phyloP scores from a whole-genome alignment of 2,329 filamentous ascomycete species.

The Neoarthrinium moseri region DNA sequence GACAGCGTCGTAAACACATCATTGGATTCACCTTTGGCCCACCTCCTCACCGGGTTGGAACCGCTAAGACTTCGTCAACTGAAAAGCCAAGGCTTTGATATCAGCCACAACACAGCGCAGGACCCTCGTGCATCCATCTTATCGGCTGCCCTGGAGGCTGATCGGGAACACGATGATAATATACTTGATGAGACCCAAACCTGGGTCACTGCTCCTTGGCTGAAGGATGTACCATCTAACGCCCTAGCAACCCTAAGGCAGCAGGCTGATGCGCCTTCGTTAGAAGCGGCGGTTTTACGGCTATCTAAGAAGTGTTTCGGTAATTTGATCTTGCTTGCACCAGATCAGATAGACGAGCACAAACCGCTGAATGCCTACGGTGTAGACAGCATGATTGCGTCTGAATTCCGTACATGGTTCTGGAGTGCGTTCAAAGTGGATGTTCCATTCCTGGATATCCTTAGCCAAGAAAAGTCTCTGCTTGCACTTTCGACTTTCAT shows the following conservation, averaged over 20 bases:
- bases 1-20: conserved; percentile 20
- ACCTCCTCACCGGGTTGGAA: conserved; percentile 22
- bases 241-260: conserved; percentile 11
- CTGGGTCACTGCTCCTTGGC: not conserved
- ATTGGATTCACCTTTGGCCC: too few species aligned
- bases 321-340: conserved; percentile 11
- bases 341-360: conserved; percentile 13
- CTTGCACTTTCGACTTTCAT: too few species aligned
- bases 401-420: conserved; percentile 33
- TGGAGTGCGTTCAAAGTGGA: conserved; percentile 29
- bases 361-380: conserved; percentile 23
- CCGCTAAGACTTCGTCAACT: conserved; percentile 12
- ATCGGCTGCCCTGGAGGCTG: conserved; percentile 1
- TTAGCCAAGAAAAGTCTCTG: conserved; percentile 7
- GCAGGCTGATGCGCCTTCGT: conserved; percentile 14
- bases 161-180: conserved; percentile 1
- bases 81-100: conserved; percentile 15
- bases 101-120: conserved; percentile 7
- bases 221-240: not conserved
- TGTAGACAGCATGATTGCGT: conserved; percentile 34
- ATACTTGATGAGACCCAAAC: too few species aligned
- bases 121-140: conserved; percentile 13
- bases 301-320: conserved; percentile 13
- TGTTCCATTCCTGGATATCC: conserved; percentile 26
- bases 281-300: conserved; percentile 13